Evolutionary conservation across 192 early-diverging fungal genomes (phyloP), one percentile per base, ranked within the genome.

Genomic region (Mortierella claussenii): DNA sequence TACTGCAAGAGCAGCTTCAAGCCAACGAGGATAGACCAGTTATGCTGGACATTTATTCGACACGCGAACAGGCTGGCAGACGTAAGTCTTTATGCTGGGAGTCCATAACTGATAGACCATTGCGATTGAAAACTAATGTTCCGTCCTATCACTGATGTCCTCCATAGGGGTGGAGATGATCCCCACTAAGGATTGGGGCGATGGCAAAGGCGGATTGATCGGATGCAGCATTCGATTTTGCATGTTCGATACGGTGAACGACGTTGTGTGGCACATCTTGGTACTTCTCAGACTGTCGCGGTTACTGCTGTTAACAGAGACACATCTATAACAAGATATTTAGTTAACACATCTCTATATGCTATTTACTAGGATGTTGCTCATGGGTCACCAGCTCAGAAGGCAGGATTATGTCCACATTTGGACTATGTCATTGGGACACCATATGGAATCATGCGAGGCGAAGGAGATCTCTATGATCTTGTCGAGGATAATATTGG

Each of bases 371-470:
- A 76, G 82, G 86, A 89, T 42, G 83, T 92, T 27, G 79, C 82
- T 21, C 83, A 81, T 2, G 82, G 91, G 58, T 91, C 91, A 11
- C 92, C 92, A 8, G 91, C 92, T 11, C 84, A 85, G 73, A 79
- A 78, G 69, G 91, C 92, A 20, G 90, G 90, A 40, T 71, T 93
- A 18, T 83, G 85, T 24, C 61, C 91, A 13, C 76, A 88, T 48
- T 81, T 83, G 18, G 92, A 93, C 69, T 93, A 92, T 73, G 84
- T 93, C n/a, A 87, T 93, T 48, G 92, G 89, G 17, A 85, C 85
- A 28, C 90, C 88, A 48, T 79, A 88, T 27, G 79, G 76, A 7
- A 83, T 83, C 20, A 70, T 93, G 57, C 59, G 74, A n/a, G 79
- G 76, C 18, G 85, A 91, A 71, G 82, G 85, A 53, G 90, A 92